Evolutionary conservation across 108 stramenopile species (phyloP), one percentile per base, ranked within the genome.

Genomic region (Cyclotella choctawhatcheeana): DNA sequence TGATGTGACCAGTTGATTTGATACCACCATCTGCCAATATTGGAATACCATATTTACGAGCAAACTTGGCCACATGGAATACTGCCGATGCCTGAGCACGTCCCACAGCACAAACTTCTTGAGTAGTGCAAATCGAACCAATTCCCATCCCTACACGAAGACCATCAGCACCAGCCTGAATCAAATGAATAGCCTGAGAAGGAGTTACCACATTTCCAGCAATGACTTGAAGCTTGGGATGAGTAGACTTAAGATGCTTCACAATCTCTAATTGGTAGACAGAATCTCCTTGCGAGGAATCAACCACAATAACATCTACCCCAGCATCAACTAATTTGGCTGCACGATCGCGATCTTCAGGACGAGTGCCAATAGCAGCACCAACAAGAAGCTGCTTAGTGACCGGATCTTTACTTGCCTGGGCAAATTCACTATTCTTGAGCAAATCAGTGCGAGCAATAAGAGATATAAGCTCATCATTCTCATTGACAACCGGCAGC

Each of bases 131-230:
- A 65, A 99, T 99, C 45, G 95, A 97, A 58, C 99, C 99, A 37
- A 98, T 96, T 44, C 99, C 99, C 99, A 99, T 99, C 53, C 99
- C 99, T 16, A 99, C 98, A n/a, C 99, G 91, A 22, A 99, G 86
- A 33, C 98, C 99, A 79, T 99, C 99, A n/a, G 95, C 99, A 30
- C 99, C 99, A 48, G 98, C 97, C 67, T 96, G 82, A 77, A 99
- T 99, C 58, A 99, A 86, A 74, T 97, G 95, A 27, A 91, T 79
- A 22, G 98, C 98, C 85, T 99, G 99, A 0, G 90, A 76, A 12
- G 96, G 90, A 8, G 99, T 99, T 24, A 99, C 99, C 32, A 99
- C 97, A 78, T 99, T 99, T 30, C 99, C 99, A 44, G 94, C 99
- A 74, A 99, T 99, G 4, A 99, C 97, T 53, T 99, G 93, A 2